Evolutionary conservation across 768 basidiomycete species (phyloP).

Genomic region (Mycena leptocephala): DNA sequence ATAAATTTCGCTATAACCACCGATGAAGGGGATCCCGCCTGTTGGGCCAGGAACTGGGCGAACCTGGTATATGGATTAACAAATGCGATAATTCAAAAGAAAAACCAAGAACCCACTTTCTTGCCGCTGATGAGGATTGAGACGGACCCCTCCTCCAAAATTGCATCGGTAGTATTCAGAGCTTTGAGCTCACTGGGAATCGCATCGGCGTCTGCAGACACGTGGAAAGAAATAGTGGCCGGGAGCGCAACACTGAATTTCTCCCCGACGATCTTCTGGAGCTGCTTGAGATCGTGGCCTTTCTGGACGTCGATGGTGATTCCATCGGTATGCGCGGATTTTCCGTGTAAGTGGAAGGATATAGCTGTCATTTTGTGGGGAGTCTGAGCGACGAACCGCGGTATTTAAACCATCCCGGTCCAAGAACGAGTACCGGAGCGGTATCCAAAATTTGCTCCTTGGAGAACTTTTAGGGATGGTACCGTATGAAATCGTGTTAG

Average conservation of each 20-base stretch:
- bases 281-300: not conserved
- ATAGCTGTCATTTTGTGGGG: conserved; percentile 26
- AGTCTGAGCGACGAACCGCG: too few relatives aligned
- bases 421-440: too few relatives aligned
- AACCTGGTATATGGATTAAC: not conserved
- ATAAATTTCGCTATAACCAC: conserved; percentile 33
- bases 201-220: not conserved
- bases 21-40: conserved; percentile 31
- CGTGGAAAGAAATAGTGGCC: conserved; percentile 23
- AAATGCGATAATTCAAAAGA: too few relatives aligned
- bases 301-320: conserved; percentile 10
- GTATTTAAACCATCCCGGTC: too few relatives aligned
- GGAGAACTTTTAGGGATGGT: too few relatives aligned
- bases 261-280: conserved; percentile 17
- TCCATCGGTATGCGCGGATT: conserved; percentile 24
- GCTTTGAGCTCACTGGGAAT: not conserved
- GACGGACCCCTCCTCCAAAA: not conserved
- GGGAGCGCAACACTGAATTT: conserved; percentile 24
- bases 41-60: conserved; percentile 29
- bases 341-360: conserved; percentile 28
- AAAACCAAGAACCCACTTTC: not conserved
- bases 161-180: not conserved
- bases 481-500: too few relatives aligned
- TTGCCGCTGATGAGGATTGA: conserved; percentile 31
- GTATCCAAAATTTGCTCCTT: too few relatives aligned